Conservation (phyloP, 2,329 filamentous ascomycete species). For the Colletotrichum lentis region DNA sequence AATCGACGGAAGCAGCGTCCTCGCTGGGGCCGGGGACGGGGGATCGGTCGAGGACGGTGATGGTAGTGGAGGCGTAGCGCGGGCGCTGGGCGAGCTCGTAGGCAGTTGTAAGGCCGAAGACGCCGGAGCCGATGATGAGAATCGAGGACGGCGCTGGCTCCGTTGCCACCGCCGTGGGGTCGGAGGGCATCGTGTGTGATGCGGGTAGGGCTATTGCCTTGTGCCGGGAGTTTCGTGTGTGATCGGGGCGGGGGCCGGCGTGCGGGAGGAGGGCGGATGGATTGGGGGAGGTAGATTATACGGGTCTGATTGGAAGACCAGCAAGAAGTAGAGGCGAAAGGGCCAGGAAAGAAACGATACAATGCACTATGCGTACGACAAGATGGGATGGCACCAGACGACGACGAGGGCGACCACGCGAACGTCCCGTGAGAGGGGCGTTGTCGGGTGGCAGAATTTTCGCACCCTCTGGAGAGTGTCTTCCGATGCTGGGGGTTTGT, state of each 20-base stretch:
- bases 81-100: constrained; percentile 72
- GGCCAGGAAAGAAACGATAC: background rate
- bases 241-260: constrained; percentile 6
- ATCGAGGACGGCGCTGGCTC: constrained; percentile 56
- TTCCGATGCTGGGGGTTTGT: background rate
- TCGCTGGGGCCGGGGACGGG: constrained; percentile 57
- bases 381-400: background rate
- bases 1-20: constrained; percentile 69
- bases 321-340: background rate
- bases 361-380: background rate
- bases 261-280: background rate
- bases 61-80: constrained; percentile 59
- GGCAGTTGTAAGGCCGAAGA: constrained; percentile 70
- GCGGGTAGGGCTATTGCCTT: background rate
- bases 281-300: background rate
- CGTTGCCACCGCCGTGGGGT: background rate
- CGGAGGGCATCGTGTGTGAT: constrained; percentile 7
- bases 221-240: background rate
- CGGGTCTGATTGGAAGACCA: background rate
- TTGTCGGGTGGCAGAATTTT: constrained; percentile 10
- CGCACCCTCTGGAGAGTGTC: background rate
- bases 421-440: constrained; percentile 7
- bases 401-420: background rate
- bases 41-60: constrained; percentile 68
- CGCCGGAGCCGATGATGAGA: constrained; percentile 74